Conservation (phyloP, 805 yeast genomes). For the Starmerella gropengiesseri region DNA sequence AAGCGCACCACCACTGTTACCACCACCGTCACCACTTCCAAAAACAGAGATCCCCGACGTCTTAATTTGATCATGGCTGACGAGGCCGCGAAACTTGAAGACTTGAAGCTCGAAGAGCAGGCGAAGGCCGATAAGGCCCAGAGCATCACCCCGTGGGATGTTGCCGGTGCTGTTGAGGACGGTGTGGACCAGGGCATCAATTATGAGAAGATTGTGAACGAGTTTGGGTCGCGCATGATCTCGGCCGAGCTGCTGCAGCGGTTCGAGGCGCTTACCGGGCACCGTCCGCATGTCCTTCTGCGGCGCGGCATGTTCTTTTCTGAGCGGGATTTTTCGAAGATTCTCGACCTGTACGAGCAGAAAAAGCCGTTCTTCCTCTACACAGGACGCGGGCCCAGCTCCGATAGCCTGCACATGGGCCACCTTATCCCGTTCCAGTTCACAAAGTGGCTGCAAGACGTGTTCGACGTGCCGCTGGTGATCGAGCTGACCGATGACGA, state of each 20-base stretch:
- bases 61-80: slow-evolving; percentile 21
- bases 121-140: slow-evolving; percentile 30
- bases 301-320: slow-evolving; percentile 87
- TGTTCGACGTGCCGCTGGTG: slow-evolving; percentile 89
- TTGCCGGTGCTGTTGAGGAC: slow-evolving; percentile 94
- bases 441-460: slow-evolving; percentile 97
- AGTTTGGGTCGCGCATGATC: slow-evolving; percentile 76
- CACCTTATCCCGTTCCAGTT: slow-evolving; percentile 92
- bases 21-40: too few relatives aligned
- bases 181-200: slow-evolving; percentile 87
- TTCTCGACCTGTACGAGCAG: slow-evolving; percentile 80
- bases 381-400: slow-evolving; percentile 95
- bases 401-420: slow-evolving; percentile 91
- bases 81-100: slow-evolving; percentile 20
- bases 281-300: slow-evolving; percentile 78
- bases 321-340: slow-evolving; percentile 55
- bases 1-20: too few relatives aligned
- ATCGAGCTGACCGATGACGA: slow-evolving; percentile 94
- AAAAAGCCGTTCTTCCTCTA: slow-evolving; percentile 92
- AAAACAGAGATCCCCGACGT: too few relatives aligned
- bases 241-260: slow-evolving; percentile 59
- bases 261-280: slow-evolving; percentile 76
- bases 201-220: slow-evolving; percentile 73
- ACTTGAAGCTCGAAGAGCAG: slow-evolving; percentile 12
- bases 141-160: slow-evolving; percentile 93